Evolutionary conservation across 371 early-diverging fungal species (phyloP).

Genomic region (Mucor mucedo): DNA sequence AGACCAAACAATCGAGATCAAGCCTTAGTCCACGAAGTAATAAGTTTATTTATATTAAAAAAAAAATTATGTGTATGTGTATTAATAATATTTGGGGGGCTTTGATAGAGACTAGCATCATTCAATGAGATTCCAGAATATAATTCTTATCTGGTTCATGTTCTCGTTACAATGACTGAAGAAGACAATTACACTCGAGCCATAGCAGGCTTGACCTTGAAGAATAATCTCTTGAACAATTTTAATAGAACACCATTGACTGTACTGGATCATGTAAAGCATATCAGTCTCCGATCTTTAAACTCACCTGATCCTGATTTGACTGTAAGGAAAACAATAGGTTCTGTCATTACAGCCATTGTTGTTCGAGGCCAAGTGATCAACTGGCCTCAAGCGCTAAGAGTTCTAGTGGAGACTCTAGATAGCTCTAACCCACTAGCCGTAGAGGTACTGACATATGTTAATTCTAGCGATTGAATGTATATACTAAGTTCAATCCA

Average conservation of each 20-base stretch:
- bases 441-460: conserved; percentile 66
- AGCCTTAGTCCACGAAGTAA: conserved; percentile 42
- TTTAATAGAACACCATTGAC: conserved; percentile 59
- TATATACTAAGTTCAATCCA: not conserved
- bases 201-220: conserved; percentile 87
- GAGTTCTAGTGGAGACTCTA: conserved; percentile 68
- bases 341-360: conserved; percentile 82
- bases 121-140: conserved; percentile 85
- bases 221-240: conserved; percentile 76
- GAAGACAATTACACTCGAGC: conserved; percentile 66
- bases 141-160: conserved; percentile 85
- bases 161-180: conserved; percentile 70
- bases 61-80: not conserved
- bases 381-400: conserved; percentile 84
- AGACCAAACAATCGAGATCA: conserved; percentile 41
- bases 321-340: conserved; percentile 64
- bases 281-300: conserved; percentile 56
- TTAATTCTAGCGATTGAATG: not conserved
- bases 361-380: conserved; percentile 68
- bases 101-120: conserved; percentile 72
- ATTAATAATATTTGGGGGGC: not conserved
- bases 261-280: conserved; percentile 77
- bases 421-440: conserved; percentile 65
- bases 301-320: conserved; percentile 71
- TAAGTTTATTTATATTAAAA: not conserved